phyloP scores from a whole-genome alignment of 2,329 filamentous ascomycete species.

The Geosmithia flava region DNA sequence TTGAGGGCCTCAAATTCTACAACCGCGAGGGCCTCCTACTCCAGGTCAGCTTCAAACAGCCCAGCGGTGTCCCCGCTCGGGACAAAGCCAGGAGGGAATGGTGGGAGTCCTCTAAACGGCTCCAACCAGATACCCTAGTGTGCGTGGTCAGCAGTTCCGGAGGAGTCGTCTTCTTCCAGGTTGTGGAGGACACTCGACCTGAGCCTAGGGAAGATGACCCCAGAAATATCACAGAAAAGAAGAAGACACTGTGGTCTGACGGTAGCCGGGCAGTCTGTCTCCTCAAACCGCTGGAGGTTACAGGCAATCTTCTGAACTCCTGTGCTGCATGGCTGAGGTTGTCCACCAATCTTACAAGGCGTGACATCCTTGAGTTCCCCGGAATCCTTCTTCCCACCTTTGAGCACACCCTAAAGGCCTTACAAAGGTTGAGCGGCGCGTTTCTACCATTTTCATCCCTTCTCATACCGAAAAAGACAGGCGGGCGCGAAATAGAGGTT shows the following conservation, averaged over 20 bases:
- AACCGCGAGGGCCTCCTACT: constrained; percentile 28
- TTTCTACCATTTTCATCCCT: constrained; percentile 37
- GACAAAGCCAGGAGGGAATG: constrained; percentile 25
- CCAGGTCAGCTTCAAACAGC: constrained; percentile 31
- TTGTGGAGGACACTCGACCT: constrained; percentile 15
- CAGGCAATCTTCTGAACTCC: constrained; percentile 17
- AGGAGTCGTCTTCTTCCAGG: constrained; percentile 26
- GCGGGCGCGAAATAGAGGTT: constrained; percentile 12
- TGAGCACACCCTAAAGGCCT: constrained; percentile 37
- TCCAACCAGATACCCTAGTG: constrained; percentile 35
- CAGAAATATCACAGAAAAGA: constrained; percentile 15
- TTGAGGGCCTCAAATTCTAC: constrained; percentile 21
- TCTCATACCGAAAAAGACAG: constrained; percentile 19
- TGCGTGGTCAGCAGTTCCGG: constrained; percentile 29
- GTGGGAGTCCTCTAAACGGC: constrained; percentile 36
- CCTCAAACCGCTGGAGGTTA: constrained; percentile 6
- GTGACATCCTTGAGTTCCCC: constrained; percentile 50
- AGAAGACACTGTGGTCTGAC: constrained; percentile 13
- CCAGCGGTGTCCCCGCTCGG: constrained; percentile 12
- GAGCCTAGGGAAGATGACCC: constrained; percentile 8
- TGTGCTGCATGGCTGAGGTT: constrained; percentile 4
- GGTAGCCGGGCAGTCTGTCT: constrained; percentile 15
- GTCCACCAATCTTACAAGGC: constrained; percentile 5
- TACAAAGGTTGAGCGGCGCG: constrained; percentile 37
- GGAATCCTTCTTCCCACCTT: constrained; percentile 47